Base-by-base conservation (phyloP, 176 grass and related monocot species). In the Oryza officinalis region DNA sequence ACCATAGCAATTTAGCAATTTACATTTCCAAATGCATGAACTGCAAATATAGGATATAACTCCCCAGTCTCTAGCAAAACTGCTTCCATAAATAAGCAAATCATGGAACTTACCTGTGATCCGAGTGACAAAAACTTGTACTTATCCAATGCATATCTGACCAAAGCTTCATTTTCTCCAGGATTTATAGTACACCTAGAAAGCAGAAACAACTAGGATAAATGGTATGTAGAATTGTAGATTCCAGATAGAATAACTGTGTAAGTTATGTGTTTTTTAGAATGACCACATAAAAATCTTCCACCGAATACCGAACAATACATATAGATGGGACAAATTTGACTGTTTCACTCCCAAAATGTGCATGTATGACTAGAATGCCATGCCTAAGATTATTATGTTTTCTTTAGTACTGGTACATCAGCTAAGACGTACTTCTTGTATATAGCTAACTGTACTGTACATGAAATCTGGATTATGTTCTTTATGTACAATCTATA, bases 171-270 rank as follows among this genome's bases (percentile, higher is more conserved):
- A 35, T 95, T 98, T 74, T 98, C 96, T 73, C 96, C 92, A 64
- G 96, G 96, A 81, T 98, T 98, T 90, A 98, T 93, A 17, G 96
- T 98, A 91, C 96, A 98, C 67, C 96, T 98, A 81, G 27, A 83
- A 87, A 92, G 15, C 26, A 68, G 27, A 74, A 76, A 28, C 9
- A 87, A 67, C 3, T 45, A 75, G 15, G 59, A 71, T 10, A 27
- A 35, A 35, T 35, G 33, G 33, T 35, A 35, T 35, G 33, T 35
- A 35, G 33, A 35, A 35, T 35, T 71, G 18, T 13, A 60, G 11
- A 88, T 65, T 45, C 41, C 57, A 78, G 25, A 76, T 61, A 35
- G 26, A 40, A 77, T 17, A 69, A 18, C 3, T 31, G 32, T 49
- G 49, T 9, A 85, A 89, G 43, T 69, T 68, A 63, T 67, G 31